Conservation (phyloP, 2,329 filamentous ascomycete species). For the Calonectria crousiana region DNA sequence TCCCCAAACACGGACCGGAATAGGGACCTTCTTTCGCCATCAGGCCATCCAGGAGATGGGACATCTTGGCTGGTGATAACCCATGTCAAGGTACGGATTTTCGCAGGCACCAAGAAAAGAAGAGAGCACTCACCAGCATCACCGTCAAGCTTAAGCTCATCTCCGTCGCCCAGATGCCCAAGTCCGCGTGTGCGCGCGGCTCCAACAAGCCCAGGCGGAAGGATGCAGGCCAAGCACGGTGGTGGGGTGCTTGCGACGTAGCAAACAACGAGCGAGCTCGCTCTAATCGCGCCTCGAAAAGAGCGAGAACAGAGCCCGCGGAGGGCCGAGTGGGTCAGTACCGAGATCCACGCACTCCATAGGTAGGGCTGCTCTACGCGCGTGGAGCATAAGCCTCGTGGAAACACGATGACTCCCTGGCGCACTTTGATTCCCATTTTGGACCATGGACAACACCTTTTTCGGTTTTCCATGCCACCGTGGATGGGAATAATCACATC, state of each 20-base stretch:
- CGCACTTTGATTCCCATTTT: not conserved
- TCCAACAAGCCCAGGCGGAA: slow-evolving; percentile 1
- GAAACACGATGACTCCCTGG: not conserved
- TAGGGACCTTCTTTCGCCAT: not conserved
- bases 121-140: not conserved
- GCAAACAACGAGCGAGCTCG: not conserved
- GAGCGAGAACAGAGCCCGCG: not conserved
- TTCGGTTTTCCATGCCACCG: not conserved
- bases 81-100: not conserved
- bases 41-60: not conserved
- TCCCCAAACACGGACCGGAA: not conserved
- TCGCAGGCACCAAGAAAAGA: not conserved
- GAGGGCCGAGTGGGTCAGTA: not conserved
- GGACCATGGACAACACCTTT: not conserved
- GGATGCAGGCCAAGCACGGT: slow-evolving; percentile 7
- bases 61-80: not conserved
- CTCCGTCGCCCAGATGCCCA: not conserved
- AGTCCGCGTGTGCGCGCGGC: slow-evolving; percentile 22
- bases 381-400: not conserved
- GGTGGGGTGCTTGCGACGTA: not conserved
- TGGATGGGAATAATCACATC: not conserved
- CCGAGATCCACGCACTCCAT: not conserved
- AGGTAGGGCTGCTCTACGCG: not conserved
- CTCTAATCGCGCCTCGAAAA: not conserved
- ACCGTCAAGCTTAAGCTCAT: not conserved